Conservation (phyloP, 306 rosid species). For the Acacia confusa region DNA sequence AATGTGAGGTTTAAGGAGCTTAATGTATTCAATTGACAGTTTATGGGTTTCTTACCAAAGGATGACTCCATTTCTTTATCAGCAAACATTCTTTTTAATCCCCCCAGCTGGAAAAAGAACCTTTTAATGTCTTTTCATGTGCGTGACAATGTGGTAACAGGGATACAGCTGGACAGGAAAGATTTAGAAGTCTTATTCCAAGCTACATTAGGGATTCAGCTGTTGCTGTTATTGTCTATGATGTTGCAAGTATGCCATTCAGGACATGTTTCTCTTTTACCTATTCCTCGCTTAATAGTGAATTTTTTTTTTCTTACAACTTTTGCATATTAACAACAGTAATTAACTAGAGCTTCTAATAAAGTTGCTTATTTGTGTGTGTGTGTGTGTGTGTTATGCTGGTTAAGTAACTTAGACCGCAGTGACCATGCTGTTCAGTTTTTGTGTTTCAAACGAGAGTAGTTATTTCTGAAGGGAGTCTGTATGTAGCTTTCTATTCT, state of each 20-base stretch:
- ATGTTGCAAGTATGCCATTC: conserved; percentile 52
- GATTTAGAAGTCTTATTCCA: conserved; percentile 61
- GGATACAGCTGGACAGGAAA: conserved; percentile 65
- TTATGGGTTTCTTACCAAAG: not conserved
- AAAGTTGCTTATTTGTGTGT: not conserved
- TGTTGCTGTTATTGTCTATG: conserved; percentile 53
- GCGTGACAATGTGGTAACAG: conserved; percentile 30
- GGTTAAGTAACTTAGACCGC: not conserved
- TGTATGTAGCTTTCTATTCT: conserved; percentile 5
- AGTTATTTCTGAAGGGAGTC: conserved; percentile 16
- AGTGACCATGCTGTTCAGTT: conserved; percentile 24
- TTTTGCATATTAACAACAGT: conserved; percentile 2
- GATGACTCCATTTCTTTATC: not conserved
- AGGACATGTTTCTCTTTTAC: conserved; percentile 15
- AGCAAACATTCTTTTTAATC: not conserved
- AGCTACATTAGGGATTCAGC: conserved; percentile 59
- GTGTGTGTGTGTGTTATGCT: not conserved
- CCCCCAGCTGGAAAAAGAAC: not conserved
- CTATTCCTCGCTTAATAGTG: not conserved
- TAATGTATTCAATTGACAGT: conserved; percentile 14
- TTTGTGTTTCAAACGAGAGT: conserved; percentile 11
- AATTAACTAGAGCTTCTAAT: not conserved
- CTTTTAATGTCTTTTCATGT: conserved; percentile 10
- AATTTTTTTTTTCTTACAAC: not conserved
- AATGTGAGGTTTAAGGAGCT: not conserved